Evolutionary conservation across 352 stramenopile genomes (phyloP).

Genomic region (Globisporangium paddicum): DNA sequence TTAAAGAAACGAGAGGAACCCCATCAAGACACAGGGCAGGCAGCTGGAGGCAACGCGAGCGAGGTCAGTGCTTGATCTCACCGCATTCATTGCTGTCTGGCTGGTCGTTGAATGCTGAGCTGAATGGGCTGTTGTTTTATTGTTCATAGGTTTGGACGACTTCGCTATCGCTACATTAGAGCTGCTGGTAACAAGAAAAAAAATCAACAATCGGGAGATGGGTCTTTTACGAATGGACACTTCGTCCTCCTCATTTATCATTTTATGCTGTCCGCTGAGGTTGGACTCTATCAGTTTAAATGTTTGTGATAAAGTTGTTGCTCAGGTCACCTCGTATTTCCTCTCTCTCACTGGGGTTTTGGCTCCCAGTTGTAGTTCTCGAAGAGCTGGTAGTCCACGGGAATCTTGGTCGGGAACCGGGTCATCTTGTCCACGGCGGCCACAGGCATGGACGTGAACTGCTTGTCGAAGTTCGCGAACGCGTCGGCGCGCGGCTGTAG

Average conservation of each 20-base stretch:
- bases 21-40: not conserved
- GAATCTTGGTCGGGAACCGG: conserved; percentile 69
- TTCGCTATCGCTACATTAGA: not conserved
- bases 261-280: not conserved
- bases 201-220: not conserved
- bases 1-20: not conserved
- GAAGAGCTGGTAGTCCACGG: conserved; percentile 81
- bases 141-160: not conserved
- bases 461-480: conserved; percentile 81
- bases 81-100: not conserved
- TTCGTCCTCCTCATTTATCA: not conserved
- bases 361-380: conserved; percentile 86
- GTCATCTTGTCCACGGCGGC: conserved; percentile 66
- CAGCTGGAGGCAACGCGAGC: not conserved
- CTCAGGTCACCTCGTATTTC: not conserved
- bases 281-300: not conserved
- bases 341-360: conserved; percentile 15
- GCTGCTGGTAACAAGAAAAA: not conserved
- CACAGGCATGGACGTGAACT: conserved; percentile 84
- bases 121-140: not conserved
- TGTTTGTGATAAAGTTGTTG: not conserved
- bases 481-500: conserved; percentile 61
- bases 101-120: not conserved
- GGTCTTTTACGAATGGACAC: not conserved
- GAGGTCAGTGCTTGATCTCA: not conserved